Evolutionary conservation across 495 filamentous ascomycete genomes (phyloP).

Genomic region (Lophiostoma macrostomum): DNA sequence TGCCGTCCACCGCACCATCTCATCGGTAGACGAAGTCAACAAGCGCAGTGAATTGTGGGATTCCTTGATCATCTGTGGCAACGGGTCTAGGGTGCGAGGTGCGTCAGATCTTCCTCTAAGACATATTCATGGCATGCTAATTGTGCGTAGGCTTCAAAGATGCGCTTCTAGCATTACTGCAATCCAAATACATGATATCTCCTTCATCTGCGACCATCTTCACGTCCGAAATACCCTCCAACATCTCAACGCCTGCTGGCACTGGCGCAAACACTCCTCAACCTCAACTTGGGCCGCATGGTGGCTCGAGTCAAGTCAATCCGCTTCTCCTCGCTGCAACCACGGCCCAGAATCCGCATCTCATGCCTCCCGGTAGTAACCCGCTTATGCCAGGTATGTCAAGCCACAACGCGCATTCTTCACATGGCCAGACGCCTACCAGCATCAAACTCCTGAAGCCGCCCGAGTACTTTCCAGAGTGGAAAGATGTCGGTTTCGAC

Average conservation of each 20-base stretch:
- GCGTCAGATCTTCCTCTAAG: conserved; percentile 4
- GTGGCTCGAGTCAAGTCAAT: conserved; percentile 62
- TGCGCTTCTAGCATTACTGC: conserved; percentile 73
- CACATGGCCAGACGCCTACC: conserved; percentile 84
- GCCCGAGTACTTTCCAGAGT: conserved; percentile 89
- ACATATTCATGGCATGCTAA: background rate
- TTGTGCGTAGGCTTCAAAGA: conserved; percentile 70
- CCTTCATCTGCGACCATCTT: conserved; percentile 92
- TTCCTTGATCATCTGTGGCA: conserved; percentile 79
- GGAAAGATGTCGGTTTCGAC: conserved; percentile 74
- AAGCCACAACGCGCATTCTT: conserved; percentile 60
- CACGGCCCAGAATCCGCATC: conserved; percentile 54
- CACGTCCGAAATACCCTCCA: conserved; percentile 89
- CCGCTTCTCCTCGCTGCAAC: conserved; percentile 91
- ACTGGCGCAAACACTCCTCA: conserved; percentile 89
- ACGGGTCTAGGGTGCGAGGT: conserved; percentile 81
- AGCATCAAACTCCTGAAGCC: conserved; percentile 73
- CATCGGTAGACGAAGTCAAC: conserved; percentile 71
- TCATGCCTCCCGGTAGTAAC: conserved; percentile 41
- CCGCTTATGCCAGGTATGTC: conserved; percentile 37
- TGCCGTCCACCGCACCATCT: conserved; percentile 75
- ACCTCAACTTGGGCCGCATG: conserved; percentile 54
- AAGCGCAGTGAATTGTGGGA: conserved; percentile 88
- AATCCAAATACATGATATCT: conserved; percentile 80
- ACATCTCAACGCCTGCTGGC: conserved; percentile 81